Base-by-base conservation (phyloP, 768 basidiomycete genomes). In the Boletus coccyginus region DNA sequence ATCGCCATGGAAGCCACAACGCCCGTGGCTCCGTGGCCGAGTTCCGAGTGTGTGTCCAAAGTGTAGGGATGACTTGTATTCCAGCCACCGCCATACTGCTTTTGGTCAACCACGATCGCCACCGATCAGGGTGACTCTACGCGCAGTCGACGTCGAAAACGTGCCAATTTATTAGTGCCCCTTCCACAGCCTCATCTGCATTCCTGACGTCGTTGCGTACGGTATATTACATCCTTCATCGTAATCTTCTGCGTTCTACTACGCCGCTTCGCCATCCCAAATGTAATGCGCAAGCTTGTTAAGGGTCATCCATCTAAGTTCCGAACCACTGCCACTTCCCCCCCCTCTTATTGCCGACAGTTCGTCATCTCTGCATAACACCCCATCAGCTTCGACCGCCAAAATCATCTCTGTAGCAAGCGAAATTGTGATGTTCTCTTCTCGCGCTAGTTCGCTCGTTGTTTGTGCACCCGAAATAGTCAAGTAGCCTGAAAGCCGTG, bases 351-450 rank as follows among this genome's bases (percentile, higher is more conserved):
- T 66, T 46, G 63, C 67, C 52, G 71, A 71, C 9, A 51, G 12
- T 31, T 58, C 81, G 56, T 93, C 92, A 69, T 97, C 95, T 64
- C 92, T 78, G 61, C 87, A 87, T 13, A 96, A 74, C 53, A 79
- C 79, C 0, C 87, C 90, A 38, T 82, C 84, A 17, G 69, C 70
- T 76, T 96, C 94, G 3, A 88, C 83, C 53, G 81, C 84, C 43
- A 78, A 77, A 29, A 97, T 73, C 86, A 98, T 85, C 68, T 96
- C 93, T 52, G 77, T 77, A 7, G 85, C 81, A 52, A 98, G 77
- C 12, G 84, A 86, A 16, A 92, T 80, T 3, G 88, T 82, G 21
- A 98, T 74, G 1, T 74, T 75, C 66, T 97, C 94, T 46, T 82
- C 79, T 33, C 76, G 69, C 0, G 93, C 89, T 21, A 98, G 77